phyloP scores from a whole-genome alignment of 2,329 filamentous ascomycete species.

The Sclerotinia glacialis region DNA sequence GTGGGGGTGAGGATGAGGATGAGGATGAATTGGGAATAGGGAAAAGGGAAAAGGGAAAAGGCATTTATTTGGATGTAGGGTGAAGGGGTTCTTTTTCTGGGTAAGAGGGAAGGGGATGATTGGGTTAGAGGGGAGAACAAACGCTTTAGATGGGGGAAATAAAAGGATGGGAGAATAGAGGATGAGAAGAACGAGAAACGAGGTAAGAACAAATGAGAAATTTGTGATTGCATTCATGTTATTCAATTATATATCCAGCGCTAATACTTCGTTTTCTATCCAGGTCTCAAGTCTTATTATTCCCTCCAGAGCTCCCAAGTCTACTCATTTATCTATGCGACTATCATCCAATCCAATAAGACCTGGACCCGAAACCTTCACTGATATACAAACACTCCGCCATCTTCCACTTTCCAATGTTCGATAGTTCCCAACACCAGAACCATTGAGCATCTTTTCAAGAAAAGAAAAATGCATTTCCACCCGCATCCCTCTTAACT shows the following conservation, averaged over 20 bases:
- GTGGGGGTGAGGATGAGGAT: neutral
- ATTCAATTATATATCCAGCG: neutral
- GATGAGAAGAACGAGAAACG: neutral
- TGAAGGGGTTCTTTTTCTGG: too few species aligned
- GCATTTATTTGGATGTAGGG: too few species aligned
- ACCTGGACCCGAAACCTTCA: neutral
- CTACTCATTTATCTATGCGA: neutral
- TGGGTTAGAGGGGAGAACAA: too few species aligned
- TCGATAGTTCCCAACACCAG: neutral
- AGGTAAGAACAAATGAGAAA: neutral
- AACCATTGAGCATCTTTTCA: slow-evolving; percentile 28
- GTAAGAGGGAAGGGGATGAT: too few species aligned
- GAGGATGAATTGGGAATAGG: neutral
- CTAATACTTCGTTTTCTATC: neutral
- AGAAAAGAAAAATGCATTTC: slow-evolving; percentile 90
- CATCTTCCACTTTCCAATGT: neutral
- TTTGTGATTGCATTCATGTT: too few species aligned
- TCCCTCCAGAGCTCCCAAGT: neutral
- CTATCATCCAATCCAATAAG: neutral
- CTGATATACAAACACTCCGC: neutral
- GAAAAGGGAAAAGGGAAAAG: neutral
- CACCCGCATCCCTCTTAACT: slow-evolving; percentile 77
- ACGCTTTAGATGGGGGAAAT: too few species aligned
- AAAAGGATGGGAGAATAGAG: neutral
- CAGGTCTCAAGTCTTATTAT: neutral